Base-by-base conservation (phyloP, 2,329 filamentous ascomycete genomes). In the Colletotrichum karsti region DNA sequence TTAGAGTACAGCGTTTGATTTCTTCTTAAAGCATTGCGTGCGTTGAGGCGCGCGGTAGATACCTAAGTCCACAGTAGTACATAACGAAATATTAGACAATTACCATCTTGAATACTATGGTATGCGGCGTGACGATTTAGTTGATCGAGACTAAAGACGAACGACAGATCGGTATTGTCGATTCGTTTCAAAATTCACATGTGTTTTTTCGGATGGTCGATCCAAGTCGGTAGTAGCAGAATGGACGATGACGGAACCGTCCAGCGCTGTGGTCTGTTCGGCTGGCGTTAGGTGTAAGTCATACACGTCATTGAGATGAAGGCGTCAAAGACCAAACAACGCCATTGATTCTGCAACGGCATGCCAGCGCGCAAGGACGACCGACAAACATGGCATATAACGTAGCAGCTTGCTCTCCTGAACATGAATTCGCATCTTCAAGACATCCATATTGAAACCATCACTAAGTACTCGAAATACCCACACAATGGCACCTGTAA, bases 261-360 rank as follows among this genome's bases (percentile, higher is more conserved):
- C 59, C 50, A 51, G 48, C 22, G 15, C 22, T 20, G 39, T 15
- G 18, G 39, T 0, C 18, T 24, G 18, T 39, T 28, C 56, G 57
- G 35, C 39, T 35, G 57, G 57, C 63, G 33, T 44, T 50, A 57
- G 58, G 24, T 44, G 28, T 53, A 57, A 69, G 67, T 69, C 67
- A 59, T 69, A 2, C 63, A 69, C 67, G 67, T 69, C 67, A 68
- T 69, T 46, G 46, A 63, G 65, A 60, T 18, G 65, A 63, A 51
- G 64, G 59, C 64, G 59, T 67, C 64, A 63, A 66, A 51, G 59
- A 63, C 56, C 12, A 37, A 10, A 18, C 18, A 50, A 30, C 51
- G 59, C 51, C 35, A 53, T 46, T 13, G 26, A 28, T 37, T 55
- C 50, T 18, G n/a, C 24, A 26, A 22, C 30, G 26, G 30, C 26